These are phyloP conservation scores for Salinomyces thailandicus DNA, from an alignment of 2,329 filamentous ascomycete species.

Conservation along the genomic window DNA sequence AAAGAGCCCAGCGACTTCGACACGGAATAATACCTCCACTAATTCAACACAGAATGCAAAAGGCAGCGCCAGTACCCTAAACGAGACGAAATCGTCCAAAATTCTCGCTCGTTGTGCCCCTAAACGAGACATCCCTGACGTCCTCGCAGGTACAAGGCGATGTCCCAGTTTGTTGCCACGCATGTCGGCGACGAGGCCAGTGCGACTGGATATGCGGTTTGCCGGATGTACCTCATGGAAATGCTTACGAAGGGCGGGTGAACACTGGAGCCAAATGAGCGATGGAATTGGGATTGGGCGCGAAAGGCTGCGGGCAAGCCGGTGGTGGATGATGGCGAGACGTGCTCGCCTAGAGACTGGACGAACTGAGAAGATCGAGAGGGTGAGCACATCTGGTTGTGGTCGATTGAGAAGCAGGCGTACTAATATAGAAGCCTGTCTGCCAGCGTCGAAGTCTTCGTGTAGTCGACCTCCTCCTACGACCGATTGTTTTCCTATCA, in stretches of 20 bases:
- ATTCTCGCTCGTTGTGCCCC: constrained; percentile 78
- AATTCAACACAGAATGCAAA: constrained; percentile 56
- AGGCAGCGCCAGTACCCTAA: constrained; percentile 47
- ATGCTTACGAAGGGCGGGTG: constrained; percentile 48
- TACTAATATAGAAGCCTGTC: too few relatives aligned
- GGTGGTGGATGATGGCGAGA: constrained; percentile 47
- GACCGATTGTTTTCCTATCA: too few relatives aligned
- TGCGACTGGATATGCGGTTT: constrained; percentile 66
- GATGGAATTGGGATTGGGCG: constrained; percentile 67
- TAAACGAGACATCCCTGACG: constrained; percentile 69
- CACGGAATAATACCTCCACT: constrained; percentile 59
- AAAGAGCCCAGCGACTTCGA: constrained; percentile 63
- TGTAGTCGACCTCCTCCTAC: too few relatives aligned
- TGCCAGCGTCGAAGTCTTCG: too few relatives aligned
- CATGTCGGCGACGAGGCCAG: constrained; percentile 73
- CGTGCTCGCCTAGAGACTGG: constrained; percentile 43
- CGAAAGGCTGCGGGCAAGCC: constrained; percentile 52
- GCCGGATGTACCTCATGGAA: constrained; percentile 68
- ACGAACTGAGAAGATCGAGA: too few relatives aligned
- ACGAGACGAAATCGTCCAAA: constrained; percentile 66
- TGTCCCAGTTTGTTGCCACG: constrained; percentile 37
- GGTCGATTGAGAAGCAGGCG: too few relatives aligned
- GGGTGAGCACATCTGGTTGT: too few relatives aligned
- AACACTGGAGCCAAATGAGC: constrained; percentile 47
- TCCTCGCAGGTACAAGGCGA: constrained; percentile 56